Percentiles rank a stretch among this genome's conserved stretches.
Evolutionary conservation across 2,329 filamentous ascomycete species (phyloP).

Genomic region (Aspergillus persii): DNA sequence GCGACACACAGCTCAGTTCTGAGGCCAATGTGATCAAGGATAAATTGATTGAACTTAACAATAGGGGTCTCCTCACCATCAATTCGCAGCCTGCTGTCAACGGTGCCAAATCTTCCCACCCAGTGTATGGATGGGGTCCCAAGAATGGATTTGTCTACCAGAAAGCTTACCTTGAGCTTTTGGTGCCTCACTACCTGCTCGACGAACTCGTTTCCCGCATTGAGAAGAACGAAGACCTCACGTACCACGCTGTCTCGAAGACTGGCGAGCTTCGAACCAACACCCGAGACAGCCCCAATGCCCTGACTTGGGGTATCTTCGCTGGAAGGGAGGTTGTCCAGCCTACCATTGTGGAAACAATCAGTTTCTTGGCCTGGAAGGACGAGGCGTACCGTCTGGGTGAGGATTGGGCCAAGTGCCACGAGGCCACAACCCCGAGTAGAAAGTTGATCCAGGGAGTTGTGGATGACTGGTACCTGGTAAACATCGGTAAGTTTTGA

Average conservation of each 20-base stretch:
- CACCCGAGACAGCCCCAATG: conserved; percentile 80
- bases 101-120: conserved; percentile 81
- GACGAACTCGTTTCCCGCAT: conserved; percentile 75
- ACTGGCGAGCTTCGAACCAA: conserved; percentile 80
- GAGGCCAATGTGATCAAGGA: conserved; percentile 78
- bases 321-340: conserved; percentile 99
- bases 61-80: conserved; percentile 84
- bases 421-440: conserved; percentile 72
- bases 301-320: conserved; percentile 99
- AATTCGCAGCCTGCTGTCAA: conserved; percentile 97
- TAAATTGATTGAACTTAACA: conserved; percentile 78
- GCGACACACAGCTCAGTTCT: conserved; percentile 77
- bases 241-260: conserved; percentile 91
- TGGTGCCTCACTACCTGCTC: conserved; percentile 79
- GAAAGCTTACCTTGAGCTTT: conserved; percentile 91
- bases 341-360: conserved; percentile 96
- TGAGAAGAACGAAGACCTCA: conserved; percentile 74
- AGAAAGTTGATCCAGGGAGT: conserved; percentile 75
- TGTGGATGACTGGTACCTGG: conserved; percentile 87
- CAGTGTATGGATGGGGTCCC: conserved; percentile 90
- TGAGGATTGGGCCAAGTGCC: conserved; percentile 90
- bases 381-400: conserved; percentile 95
- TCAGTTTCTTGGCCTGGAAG: conserved; percentile 98
- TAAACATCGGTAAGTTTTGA: conserved; percentile 78
- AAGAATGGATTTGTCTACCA: conserved; percentile 96